Evolutionary conservation across 345 rosid genomes (phyloP), one percentile per base, ranked within the genome.

Genomic region (Cardiospermum halicacabum): DNA sequence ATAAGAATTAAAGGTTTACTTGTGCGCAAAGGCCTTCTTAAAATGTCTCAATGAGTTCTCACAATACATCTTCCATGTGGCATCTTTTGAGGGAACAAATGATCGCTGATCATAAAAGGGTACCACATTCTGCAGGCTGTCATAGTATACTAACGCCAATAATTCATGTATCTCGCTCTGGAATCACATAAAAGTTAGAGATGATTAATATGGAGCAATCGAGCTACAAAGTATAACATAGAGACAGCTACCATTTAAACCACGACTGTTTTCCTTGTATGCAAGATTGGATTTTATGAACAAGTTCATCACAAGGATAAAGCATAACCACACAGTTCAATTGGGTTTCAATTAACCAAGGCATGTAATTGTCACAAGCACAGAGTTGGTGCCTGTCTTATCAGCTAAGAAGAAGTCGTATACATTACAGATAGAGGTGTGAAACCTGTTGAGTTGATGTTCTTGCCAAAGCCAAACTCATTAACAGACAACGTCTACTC

Each of bases 51-150:
- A 71, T 18, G 98, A 88, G 75, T 84, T 93, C 75, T 88, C 91
- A 76, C 96, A 88, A 74, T 75, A 84, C 69, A 62, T 75, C 62
- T 54, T 80, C 97, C 97, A 93, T 47, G 76, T 76, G 58, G 88
- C 83, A 85, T 93, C 96, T 74, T 78, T 90, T 56, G 82, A 72
- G 49, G 98, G 97, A 64, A 88, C 71, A 64, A 78, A 69, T 68
- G 91, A 83, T 63, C 90, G 84, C 79, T 90, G 98, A 65, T 93
- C 98, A 75, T 82, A 93, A 74, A 81, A 67, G 42, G 98, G 98
- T 37, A 90, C 98, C 75, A 93, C 98, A 73, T 86, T 88, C 85
- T 93, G 98, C 75, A 93, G 86, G 88, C 96, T 84, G 86, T 93
- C 98, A 75, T 93, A 93, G 85, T 85, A 88, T 53, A 93, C 98